phyloP scores from a whole-genome alignment of 1,139 yeast genomes.

The Meyerozyma smithsonii region DNA sequence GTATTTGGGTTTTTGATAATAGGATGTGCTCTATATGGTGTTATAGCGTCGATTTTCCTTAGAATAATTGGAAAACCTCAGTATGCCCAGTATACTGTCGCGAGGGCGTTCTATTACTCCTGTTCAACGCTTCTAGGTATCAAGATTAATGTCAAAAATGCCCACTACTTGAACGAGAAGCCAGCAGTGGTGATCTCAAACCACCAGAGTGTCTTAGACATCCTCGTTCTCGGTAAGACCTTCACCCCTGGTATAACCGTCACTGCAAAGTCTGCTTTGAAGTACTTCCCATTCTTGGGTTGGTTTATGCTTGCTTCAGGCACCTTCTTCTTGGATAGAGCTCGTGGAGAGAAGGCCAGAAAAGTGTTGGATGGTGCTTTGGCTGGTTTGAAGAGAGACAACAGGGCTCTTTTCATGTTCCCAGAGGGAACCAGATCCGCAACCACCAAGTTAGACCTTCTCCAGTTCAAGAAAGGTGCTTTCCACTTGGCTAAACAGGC shows the following conservation, averaged over 20 bases:
- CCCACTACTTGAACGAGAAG: conserved; percentile 44
- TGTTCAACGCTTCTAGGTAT: conserved; percentile 64
- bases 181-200: conserved; percentile 87
- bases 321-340: conserved; percentile 84
- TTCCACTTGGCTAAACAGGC: conserved; percentile 96
- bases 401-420: conserved; percentile 76
- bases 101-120: conserved; percentile 67
- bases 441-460: conserved; percentile 56
- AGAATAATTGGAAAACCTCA: conserved; percentile 70
- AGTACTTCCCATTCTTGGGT: conserved; percentile 88
- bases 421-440: conserved; percentile 96
- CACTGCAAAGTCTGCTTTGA: conserved; percentile 82
- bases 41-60: conserved; percentile 64
- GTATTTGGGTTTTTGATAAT: conserved; percentile 49
- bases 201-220: conserved; percentile 89
- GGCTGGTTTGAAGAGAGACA: conserved; percentile 48
- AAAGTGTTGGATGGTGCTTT: conserved; percentile 70
- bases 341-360: conserved; percentile 72
- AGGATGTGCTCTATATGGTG: conserved; percentile 72
- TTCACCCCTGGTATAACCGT: conserved; percentile 91
- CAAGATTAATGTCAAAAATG: conserved; percentile 61
- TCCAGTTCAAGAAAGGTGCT: conserved; percentile 95
- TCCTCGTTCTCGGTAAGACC: conserved; percentile 69
- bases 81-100: conserved; percentile 86
- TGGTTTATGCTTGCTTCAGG: conserved; percentile 94